Conservation (phyloP, 805 yeast species). For the Candida multigemmis region DNA sequence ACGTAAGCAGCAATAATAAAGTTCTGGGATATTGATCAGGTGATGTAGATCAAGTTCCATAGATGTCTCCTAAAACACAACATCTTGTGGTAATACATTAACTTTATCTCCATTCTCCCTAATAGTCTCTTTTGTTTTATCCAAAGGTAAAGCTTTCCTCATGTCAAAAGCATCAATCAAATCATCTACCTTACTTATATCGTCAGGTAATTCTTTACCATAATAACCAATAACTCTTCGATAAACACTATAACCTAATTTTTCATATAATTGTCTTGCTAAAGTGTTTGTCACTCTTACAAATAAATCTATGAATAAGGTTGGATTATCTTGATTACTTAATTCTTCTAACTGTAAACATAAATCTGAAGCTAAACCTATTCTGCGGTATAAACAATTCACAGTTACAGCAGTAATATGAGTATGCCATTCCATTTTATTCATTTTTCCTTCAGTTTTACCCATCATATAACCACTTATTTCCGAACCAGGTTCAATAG, state of each 20-base stretch:
- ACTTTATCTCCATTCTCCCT: constrained; percentile 53
- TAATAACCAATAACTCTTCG: constrained; percentile 88
- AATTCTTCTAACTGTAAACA: constrained; percentile 66
- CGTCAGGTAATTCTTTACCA: constrained; percentile 42
- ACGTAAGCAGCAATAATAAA: too few species aligned
- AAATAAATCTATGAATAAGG: constrained; percentile 82
- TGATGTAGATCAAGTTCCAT: too few species aligned
- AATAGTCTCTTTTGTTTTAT: constrained; percentile 42
- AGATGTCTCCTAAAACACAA: constrained; percentile 47
- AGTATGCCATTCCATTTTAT: constrained; percentile 81
- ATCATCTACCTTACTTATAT: constrained; percentile 46
- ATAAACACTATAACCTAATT: constrained; percentile 75
- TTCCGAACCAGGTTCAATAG: constrained; percentile 31
- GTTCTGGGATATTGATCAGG: too few species aligned
- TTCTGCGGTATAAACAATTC: constrained; percentile 69
- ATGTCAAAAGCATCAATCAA: constrained; percentile 82
- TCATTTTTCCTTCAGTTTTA: constrained; percentile 75
- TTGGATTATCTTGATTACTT: constrained; percentile 60
- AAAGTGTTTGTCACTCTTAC: constrained; percentile 78
- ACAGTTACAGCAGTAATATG: constrained; percentile 96
- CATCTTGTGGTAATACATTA: constrained; percentile 59
- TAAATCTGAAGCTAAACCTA: constrained; percentile 76
- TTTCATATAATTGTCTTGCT: constrained; percentile 78
- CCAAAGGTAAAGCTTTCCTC: constrained; percentile 60
- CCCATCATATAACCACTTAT: constrained; percentile 84